Base-by-base conservation (phyloP, 495 filamentous ascomycete species). In the Parmelia sp. region DNA sequence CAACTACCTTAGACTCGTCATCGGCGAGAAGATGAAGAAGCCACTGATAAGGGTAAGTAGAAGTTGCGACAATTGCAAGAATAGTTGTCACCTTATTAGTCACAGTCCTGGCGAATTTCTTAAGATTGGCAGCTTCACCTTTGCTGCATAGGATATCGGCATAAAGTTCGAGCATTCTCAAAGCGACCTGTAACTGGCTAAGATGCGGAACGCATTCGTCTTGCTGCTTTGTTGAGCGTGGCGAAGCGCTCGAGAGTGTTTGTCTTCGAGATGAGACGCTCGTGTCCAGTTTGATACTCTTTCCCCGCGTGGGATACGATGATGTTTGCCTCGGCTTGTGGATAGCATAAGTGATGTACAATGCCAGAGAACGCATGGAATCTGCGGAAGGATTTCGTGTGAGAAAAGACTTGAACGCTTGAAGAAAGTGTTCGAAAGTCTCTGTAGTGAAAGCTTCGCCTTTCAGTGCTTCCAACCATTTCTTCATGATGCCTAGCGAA, bases 341-440 rank as follows among this genome's bases (percentile, higher is more conserved):
- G 60, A 97, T 82, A 9, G 90, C 87, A 72, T 93, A 97, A 0
- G 93, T 96, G 65, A 98, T 89, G 66, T 94, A 97, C 55, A 96
- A 81, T 23, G 95, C 88, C 36, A 98, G 76, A n/a, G 90, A 90
- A 29, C 92, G 86, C 51, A 94, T 84, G 47, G 91, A 84, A 72
- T 96, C 92, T 15, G 87, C 85, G 66, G 88, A 90, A 66, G 90
- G 81, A 63, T 88, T 91, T 69, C 84, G 88, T 65, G 87, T 88
- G 49, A 97, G 82, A 58, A 97, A 79, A 31, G 83, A 85, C 66
- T 83, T 84, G 58, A 98, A 88, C 3, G 92, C 86, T 35, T 81
- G 75, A 65, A 95, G 80, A 69, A 95, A 95, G 65, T 88, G 84
- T 3, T 81, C 82, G 33, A 96, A 78, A 1, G 89, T 83, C 47